These are phyloP conservation scores for Saccharata proteae DNA, from an alignment of 2,329 filamentous ascomycete species.

Conservation along the genomic window DNA sequence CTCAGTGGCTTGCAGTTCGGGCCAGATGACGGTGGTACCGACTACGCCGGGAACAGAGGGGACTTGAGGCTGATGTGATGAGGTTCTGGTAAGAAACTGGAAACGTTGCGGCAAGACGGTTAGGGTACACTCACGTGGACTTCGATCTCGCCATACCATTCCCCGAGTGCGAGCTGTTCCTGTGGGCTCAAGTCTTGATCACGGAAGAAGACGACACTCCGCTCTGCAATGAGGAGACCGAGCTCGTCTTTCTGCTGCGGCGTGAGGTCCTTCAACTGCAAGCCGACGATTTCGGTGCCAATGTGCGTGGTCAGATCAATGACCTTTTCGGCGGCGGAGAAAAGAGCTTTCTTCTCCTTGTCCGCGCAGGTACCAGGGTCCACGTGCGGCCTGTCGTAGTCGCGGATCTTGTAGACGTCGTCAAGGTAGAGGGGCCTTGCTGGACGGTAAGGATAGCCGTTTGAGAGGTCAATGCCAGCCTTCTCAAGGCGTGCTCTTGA, in stretches of 20 bases:
- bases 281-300: conserved; percentile 51
- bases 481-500: conserved; percentile 50
- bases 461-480: conserved; percentile 55
- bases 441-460: conserved; percentile 61
- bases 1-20: conserved; percentile 53
- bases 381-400: conserved; percentile 41
- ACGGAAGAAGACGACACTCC: conserved; percentile 56
- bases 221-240: conserved; percentile 49
- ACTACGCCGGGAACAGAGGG: conserved; percentile 55
- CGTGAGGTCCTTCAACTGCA: conserved; percentile 51
- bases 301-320: conserved; percentile 50
- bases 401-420: conserved; percentile 55
- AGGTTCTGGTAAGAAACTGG: neutral
- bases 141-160: conserved; percentile 54
- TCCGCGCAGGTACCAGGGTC: conserved; percentile 55
- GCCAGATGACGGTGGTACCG: conserved; percentile 51
- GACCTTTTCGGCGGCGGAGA: conserved; percentile 51
- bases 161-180: conserved; percentile 34
- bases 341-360: conserved; percentile 48
- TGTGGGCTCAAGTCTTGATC: conserved; percentile 32
- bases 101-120: neutral
- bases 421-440: conserved; percentile 55
- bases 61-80: conserved; percentile 47
- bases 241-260: conserved; percentile 49
- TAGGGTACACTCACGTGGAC: conserved; percentile 44